These are phyloP conservation scores for Beauveria rudraprayagi DNA, from an alignment of 2,329 filamentous ascomycete species.

Conservation along the genomic window DNA sequence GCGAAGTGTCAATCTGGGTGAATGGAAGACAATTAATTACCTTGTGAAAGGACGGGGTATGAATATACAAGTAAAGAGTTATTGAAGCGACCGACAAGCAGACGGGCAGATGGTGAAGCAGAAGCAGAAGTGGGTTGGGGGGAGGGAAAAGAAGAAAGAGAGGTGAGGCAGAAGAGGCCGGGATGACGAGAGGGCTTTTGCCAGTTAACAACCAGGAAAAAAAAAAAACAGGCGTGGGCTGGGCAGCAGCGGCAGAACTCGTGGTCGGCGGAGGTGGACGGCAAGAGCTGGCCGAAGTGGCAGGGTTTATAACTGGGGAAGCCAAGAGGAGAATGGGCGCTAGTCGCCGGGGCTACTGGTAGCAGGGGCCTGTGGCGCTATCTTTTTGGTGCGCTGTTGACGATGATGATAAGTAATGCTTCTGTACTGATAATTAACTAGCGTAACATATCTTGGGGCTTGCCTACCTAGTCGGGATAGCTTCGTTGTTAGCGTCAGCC, in stretches of 20 bases:
- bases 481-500: neutral
- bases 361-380: neutral
- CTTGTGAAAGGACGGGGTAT: slow-evolving; percentile 1
- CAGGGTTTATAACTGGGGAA: slow-evolving; percentile 8
- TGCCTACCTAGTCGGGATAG: neutral
- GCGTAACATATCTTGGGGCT: neutral
- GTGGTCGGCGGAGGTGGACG: neutral
- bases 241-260: slow-evolving; percentile 4
- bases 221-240: slow-evolving; percentile 1
- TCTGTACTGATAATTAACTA: neutral
- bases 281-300: slow-evolving; percentile 9
- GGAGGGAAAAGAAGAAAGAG: slow-evolving; percentile 5
- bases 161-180: neutral
- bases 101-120: slow-evolving; percentile 7
- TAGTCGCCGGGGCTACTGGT: slow-evolving; percentile 5
- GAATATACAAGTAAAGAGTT: slow-evolving; percentile 4
- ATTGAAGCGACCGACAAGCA: slow-evolving; percentile 4
- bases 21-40: neutral
- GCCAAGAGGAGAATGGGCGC: slow-evolving; percentile 2
- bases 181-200: slow-evolving; percentile 7
- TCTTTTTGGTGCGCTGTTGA: neutral
- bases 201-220: neutral
- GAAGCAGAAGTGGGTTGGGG: slow-evolving; percentile 10
- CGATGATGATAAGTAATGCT: neutral
- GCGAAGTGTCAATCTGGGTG: neutral